phyloP scores from a whole-genome alignment of 2,329 filamentous ascomycete genomes.

The Botrytis tulipae region DNA sequence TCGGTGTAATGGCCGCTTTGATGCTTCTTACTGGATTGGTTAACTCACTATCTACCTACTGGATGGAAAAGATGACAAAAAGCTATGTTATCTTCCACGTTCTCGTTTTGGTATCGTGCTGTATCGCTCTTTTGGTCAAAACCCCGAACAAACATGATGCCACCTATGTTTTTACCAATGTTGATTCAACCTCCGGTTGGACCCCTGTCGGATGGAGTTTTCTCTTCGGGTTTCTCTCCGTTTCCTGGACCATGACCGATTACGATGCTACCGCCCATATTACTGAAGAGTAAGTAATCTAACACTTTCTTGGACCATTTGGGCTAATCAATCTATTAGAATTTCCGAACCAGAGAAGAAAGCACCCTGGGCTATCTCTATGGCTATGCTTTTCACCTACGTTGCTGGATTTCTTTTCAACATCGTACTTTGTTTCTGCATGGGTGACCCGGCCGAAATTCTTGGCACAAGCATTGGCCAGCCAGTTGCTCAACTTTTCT shows the following conservation, averaged over 20 bases:
- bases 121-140: slow-evolving; percentile 50
- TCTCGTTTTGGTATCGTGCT: slow-evolving; percentile 50
- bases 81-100: slow-evolving; percentile 58
- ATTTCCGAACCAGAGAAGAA: slow-evolving; percentile 50
- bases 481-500: slow-evolving; percentile 57
- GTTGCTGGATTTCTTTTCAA: slow-evolving; percentile 56
- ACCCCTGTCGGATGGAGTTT: slow-evolving; percentile 53
- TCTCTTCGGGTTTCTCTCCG: slow-evolving; percentile 59
- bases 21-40: slow-evolving; percentile 51
- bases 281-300: slow-evolving; percentile 46
- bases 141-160: slow-evolving; percentile 51
- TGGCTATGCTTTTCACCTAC: slow-evolving; percentile 56
- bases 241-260: slow-evolving; percentile 60
- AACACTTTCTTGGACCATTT: slow-evolving; percentile 9
- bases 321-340: slow-evolving; percentile 24
- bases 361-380: slow-evolving; percentile 55
- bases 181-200: slow-evolving; percentile 53
- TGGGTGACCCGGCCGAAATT: slow-evolving; percentile 43
- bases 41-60: slow-evolving; percentile 56
- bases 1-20: slow-evolving; percentile 55
- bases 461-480: slow-evolving; percentile 49
- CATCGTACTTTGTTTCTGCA: slow-evolving; percentile 57
- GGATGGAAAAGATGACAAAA: slow-evolving; percentile 58
- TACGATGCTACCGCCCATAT: slow-evolving; percentile 50
- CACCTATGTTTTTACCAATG: slow-evolving; percentile 54